These are phyloP conservation scores for Hypholoma sublateritium DNA, from an alignment of 768 basidiomycete species.

Conservation along the genomic window DNA sequence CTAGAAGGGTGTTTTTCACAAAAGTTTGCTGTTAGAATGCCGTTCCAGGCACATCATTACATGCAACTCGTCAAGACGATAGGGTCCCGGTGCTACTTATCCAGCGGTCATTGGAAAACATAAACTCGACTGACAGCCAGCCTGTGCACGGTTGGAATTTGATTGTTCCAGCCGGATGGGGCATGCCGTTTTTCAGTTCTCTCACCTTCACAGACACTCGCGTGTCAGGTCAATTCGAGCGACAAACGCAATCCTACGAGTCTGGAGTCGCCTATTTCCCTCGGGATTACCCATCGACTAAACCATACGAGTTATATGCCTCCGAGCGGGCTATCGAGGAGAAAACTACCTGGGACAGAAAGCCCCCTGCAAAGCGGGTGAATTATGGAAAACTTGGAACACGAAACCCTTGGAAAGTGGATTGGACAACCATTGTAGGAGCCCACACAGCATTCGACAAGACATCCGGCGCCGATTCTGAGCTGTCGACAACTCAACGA, in stretches of 20 bases:
- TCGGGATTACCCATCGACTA: slow-evolving; percentile 68
- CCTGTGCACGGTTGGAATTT: slow-evolving; percentile 86
- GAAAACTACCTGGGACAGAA: slow-evolving; percentile 65
- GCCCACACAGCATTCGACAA: slow-evolving; percentile 23
- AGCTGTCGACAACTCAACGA: slow-evolving; percentile 59
- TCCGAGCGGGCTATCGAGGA: slow-evolving; percentile 52
- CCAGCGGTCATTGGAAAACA: slow-evolving; percentile 64
- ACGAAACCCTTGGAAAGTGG: slow-evolving; percentile 70
- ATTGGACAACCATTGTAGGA: slow-evolving; percentile 76
- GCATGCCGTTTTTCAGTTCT: slow-evolving; percentile 85
- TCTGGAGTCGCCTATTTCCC: slow-evolving; percentile 77
- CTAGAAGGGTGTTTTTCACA: background rate
- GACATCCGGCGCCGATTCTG: slow-evolving; percentile 22
- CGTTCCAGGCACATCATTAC: slow-evolving; percentile 75
- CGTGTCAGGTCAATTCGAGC: slow-evolving; percentile 83
- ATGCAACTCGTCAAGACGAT: slow-evolving; percentile 72
- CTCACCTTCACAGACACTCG: slow-evolving; percentile 82
- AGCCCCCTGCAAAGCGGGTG: slow-evolving; percentile 84
- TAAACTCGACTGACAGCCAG: slow-evolving; percentile 28
- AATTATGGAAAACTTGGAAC: slow-evolving; percentile 68
- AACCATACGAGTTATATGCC: slow-evolving; percentile 53
- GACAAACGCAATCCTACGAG: slow-evolving; percentile 80
- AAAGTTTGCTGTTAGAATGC: slow-evolving; percentile 46
- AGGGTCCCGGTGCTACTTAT: slow-evolving; percentile 83
- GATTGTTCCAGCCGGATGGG: slow-evolving; percentile 85